These are phyloP conservation scores for Tricholoma saponaceum DNA, from an alignment of 768 basidiomycete species.

Conservation along the genomic window DNA sequence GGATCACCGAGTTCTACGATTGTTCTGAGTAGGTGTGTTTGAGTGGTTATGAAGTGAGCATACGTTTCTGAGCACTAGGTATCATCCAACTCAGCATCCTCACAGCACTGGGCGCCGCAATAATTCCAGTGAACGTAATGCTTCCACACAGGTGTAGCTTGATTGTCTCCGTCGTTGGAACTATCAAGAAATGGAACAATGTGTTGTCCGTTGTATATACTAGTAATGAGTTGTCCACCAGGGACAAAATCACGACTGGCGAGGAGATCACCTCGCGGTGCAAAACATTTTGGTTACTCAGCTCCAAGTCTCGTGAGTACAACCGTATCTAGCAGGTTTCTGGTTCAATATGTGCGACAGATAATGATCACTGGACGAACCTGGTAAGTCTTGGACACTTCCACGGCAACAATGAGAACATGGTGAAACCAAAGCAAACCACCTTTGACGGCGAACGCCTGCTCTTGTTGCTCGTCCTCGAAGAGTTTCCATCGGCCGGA, in stretches of 20 bases:
- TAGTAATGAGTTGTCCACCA: conserved; percentile 92
- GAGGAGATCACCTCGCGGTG: conserved; percentile 74
- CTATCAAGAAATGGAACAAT: conserved; percentile 86
- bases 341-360: background rate
- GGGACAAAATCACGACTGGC: conserved; percentile 80
- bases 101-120: conserved; percentile 78
- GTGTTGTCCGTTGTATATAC: conserved; percentile 96
- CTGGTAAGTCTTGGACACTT: conserved; percentile 75
- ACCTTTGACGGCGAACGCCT: conserved; percentile 82
- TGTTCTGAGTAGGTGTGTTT: conserved; percentile 2
- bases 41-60: conserved; percentile 20
- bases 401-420: conserved; percentile 87
- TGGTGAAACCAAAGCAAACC: conserved; percentile 97
- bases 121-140: conserved; percentile 90
- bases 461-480: conserved; percentile 75
- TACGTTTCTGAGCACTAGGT: conserved; percentile 88
- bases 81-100: conserved; percentile 97
- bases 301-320: conserved; percentile 89
- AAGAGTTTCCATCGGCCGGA: conserved; percentile 97
- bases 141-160: conserved; percentile 89
- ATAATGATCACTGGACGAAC: conserved; percentile 30
- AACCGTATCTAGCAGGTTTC: conserved; percentile 65
- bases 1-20: conserved; percentile 89
- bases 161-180: conserved; percentile 79
- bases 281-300: conserved; percentile 78